Conservation (phyloP, 257 asterid species). For the Jaltomata sinuosa region DNA sequence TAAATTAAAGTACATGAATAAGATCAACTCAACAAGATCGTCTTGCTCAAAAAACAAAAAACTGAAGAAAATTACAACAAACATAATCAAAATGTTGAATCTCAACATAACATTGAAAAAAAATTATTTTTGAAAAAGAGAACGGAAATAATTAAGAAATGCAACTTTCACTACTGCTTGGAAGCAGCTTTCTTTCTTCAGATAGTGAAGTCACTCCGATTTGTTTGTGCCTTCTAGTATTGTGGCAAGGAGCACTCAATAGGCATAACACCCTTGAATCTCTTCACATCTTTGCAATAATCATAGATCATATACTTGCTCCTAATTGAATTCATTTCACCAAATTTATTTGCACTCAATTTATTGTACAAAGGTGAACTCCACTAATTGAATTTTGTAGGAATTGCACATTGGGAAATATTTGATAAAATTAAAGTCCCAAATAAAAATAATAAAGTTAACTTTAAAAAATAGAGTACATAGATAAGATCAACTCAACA, state of each 20-base stretch:
- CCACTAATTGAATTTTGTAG: conserved; percentile 37
- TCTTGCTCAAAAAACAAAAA: neutral
- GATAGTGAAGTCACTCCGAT: neutral
- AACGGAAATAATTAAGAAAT: too few relatives aligned
- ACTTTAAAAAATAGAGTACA: neutral
- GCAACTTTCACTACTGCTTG: too few relatives aligned
- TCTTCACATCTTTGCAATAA: conserved; percentile 44
- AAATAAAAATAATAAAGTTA: too few relatives aligned
- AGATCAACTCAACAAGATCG: neutral
- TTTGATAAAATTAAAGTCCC: too few relatives aligned
- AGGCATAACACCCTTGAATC: conserved; percentile 39
- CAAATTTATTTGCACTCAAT: conserved; percentile 16
- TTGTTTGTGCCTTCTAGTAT: neutral
- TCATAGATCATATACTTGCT: conserved; percentile 45
- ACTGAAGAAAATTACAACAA: neutral
- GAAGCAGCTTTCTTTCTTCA: too few relatives aligned
- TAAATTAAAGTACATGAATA: neutral
- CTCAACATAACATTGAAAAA: neutral
- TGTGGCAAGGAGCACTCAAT: conserved; percentile 46
- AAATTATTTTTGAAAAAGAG: neutral
- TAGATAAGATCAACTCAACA: neutral
- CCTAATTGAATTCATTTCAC: conserved; percentile 35
- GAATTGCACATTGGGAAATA: conserved; percentile 17
- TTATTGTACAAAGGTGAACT: conserved; percentile 14
- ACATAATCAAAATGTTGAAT: neutral